Evolutionary conservation across 495 filamentous ascomycete genomes (phyloP).

Genomic region (Penicillium tannophilum): DNA sequence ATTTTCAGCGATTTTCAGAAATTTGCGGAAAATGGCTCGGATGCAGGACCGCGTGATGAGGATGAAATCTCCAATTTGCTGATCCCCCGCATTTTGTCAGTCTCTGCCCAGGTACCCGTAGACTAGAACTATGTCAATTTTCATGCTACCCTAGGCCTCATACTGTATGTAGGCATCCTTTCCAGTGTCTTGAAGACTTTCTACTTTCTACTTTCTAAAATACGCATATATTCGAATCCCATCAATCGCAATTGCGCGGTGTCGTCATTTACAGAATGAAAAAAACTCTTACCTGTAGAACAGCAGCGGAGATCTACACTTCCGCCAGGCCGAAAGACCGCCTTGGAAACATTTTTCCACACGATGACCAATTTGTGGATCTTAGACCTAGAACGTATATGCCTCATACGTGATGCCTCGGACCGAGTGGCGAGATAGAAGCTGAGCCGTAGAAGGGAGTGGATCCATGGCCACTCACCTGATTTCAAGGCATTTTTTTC

Average conservation of each 20-base stretch:
- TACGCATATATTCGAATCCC: too few relatives aligned
- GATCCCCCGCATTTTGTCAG: conserved; percentile 1
- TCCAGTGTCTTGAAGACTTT: too few relatives aligned
- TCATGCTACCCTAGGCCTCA: too few relatives aligned
- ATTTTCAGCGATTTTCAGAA: background rate
- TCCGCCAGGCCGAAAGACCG: background rate
- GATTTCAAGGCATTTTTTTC: background rate
- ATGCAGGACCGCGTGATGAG: background rate
- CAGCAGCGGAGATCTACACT: background rate
- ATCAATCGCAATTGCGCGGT: too few relatives aligned
- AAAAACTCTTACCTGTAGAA: too few relatives aligned
- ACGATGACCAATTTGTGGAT: background rate
- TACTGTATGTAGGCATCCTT: too few relatives aligned
- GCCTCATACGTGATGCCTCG: background rate
- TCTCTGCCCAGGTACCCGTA: background rate
- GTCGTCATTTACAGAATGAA: too few relatives aligned
- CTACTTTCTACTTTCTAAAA: too few relatives aligned
- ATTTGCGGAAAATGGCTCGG: background rate
- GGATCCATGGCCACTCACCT: background rate
- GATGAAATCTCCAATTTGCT: background rate
- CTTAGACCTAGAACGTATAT: background rate
- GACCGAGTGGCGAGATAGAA: background rate
- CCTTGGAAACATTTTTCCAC: background rate
- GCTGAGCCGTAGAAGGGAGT: background rate
- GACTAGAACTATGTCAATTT: too few relatives aligned